A percentile compares a stretch with the other conserved stretches of the same genome.
These are phyloP conservation scores for Hypoxylon perforatum DNA, from an alignment of 495 filamentous ascomycete species.

Conservation along the genomic window DNA sequence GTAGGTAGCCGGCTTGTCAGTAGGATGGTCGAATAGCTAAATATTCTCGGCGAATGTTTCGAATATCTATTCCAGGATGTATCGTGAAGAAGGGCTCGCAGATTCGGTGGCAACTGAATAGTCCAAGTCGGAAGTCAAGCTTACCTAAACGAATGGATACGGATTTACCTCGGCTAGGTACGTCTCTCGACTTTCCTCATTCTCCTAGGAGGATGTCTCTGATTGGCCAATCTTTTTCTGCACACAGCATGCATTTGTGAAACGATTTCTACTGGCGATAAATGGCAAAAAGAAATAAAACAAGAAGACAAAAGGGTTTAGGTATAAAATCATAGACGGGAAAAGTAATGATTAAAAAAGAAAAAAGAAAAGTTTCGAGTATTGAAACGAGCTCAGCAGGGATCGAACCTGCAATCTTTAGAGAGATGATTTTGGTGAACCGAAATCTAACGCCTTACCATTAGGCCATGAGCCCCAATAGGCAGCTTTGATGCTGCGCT, in stretches of 20 bases:
- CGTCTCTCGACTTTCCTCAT: slow-evolving; percentile 13
- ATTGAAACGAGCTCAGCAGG: slow-evolving; percentile 35
- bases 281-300: no score
- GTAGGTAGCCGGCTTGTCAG: background rate
- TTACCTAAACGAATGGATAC: no score
- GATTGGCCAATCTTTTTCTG: slow-evolving; percentile 15
- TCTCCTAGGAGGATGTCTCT: slow-evolving; percentile 6
- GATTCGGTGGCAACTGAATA: no score
- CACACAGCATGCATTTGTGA: background rate
- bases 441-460: slow-evolving; percentile 35
- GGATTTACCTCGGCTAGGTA: slow-evolving; percentile 5
- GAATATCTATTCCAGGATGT: slow-evolving; percentile 3
- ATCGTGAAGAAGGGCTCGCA: no score
- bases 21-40: background rate
- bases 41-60: background rate
- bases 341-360: no score
- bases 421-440: slow-evolving; percentile 17
- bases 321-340: no score
- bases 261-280: background rate
- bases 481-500: no score
- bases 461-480: slow-evolving; percentile 33
- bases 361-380: background rate
- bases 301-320: no score
- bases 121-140: no score
- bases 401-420: slow-evolving; percentile 45